phyloP scores from a whole-genome alignment of 352 stramenopile species.

The Phytopythium montanum region DNA sequence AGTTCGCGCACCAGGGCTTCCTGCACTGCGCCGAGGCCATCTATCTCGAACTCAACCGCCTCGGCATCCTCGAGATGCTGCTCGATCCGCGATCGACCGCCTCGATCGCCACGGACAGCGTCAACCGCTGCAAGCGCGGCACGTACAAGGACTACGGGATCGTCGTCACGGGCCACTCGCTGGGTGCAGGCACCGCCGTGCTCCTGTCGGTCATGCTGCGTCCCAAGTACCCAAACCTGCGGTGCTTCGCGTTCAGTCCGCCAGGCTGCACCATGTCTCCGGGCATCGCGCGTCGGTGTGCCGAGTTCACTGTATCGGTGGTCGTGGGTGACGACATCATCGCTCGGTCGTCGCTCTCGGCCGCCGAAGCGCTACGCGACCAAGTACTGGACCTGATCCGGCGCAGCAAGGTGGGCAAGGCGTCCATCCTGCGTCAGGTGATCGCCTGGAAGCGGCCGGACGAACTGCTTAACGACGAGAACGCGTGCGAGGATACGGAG shows the following conservation, averaged over 20 bases:
- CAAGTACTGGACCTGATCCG: conserved; percentile 83
- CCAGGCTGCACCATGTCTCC: conserved; percentile 80
- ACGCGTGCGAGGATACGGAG: conserved; percentile 25
- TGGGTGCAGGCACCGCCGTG: conserved; percentile 70
- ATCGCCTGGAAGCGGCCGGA: conserved; percentile 74
- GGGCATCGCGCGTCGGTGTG: conserved; percentile 47
- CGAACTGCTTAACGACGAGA: conserved; percentile 50
- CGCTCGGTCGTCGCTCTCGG: conserved; percentile 71
- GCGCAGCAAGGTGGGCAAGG: conserved; percentile 83
- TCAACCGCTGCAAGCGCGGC: conserved; percentile 62
- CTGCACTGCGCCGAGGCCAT: conserved; percentile 70
- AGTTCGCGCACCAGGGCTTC: conserved; percentile 83
- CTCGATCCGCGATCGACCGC: conserved; percentile 57
- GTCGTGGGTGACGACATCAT: conserved; percentile 86
- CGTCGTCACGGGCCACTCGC: conserved; percentile 77
- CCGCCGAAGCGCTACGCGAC: conserved; percentile 70
- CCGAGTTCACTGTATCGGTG: conserved; percentile 69
- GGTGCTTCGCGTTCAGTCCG: conserved; percentile 78
- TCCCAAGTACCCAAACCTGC: conserved; percentile 73
- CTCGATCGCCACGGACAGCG: conserved; percentile 35
- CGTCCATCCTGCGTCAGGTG: conserved; percentile 75
- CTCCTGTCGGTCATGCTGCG: conserved; percentile 75
- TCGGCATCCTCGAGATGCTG: conserved; percentile 84
- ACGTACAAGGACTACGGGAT: conserved; percentile 71
- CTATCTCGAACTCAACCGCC: conserved; percentile 67